Percentiles rank a stretch among this genome's conserved stretches.
phyloP scores from a whole-genome alignment of 106 monocot species.

The Dendrobium nobile region DNA sequence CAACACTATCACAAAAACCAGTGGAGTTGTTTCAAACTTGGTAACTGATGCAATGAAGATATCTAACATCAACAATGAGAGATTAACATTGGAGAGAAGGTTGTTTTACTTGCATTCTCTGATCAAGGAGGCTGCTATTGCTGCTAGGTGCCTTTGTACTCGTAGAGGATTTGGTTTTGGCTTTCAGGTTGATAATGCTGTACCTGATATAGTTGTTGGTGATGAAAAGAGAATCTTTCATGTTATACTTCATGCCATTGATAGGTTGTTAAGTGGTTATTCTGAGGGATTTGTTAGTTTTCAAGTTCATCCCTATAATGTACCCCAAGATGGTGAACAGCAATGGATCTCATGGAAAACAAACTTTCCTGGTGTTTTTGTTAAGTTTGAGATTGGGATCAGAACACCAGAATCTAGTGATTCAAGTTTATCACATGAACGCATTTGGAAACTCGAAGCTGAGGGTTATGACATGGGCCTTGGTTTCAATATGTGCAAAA shows the following conservation, averaged over 20 bases:
- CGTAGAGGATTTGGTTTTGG: conserved; percentile 40
- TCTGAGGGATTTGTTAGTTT: conserved; percentile 39
- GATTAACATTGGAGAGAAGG: conserved; percentile 33
- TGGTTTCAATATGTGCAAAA: conserved; percentile 67
- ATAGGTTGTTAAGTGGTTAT: conserved; percentile 29
- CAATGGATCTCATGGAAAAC: conserved; percentile 46
- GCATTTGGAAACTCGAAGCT: conserved; percentile 10
- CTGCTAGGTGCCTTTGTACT: conserved; percentile 50
- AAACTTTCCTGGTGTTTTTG: conserved; percentile 25
- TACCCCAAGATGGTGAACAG: conserved; percentile 15
- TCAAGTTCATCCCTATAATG: conserved; percentile 18
- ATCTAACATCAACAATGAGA: conserved; percentile 18
- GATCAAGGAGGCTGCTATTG: conserved; percentile 41
- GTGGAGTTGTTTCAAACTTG: conserved; percentile 39
- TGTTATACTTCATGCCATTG: conserved; percentile 50
- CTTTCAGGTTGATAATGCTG: conserved; percentile 31
- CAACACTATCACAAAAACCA: conserved; percentile 34
- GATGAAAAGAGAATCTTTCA: conserved; percentile 69
- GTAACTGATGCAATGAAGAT: conserved; percentile 53
- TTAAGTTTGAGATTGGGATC: conserved; percentile 48
- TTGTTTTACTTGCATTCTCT: conserved; percentile 38
- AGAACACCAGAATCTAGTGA: conserved; percentile 13
- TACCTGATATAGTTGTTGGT: conserved; percentile 47
- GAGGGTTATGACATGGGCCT: conserved; percentile 38
- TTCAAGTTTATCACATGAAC: conserved; percentile 9